Evolutionary conservation across 1,284 basidiomycete species (phyloP).

Genomic region (Waitea zeae): DNA sequence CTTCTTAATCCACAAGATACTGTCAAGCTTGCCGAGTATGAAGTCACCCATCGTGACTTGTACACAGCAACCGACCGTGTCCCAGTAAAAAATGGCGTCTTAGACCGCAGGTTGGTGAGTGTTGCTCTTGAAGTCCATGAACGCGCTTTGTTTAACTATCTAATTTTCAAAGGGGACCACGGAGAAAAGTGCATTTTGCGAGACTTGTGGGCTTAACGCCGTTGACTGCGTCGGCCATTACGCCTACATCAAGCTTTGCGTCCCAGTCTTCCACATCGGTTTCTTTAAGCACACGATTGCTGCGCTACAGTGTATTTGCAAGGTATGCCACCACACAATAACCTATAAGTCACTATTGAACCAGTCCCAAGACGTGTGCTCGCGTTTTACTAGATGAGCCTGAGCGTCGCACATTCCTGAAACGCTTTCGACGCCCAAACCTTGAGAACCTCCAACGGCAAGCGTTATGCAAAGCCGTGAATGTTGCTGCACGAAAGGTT

Average conservation of each 20-base stretch:
- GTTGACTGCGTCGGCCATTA: slow-evolving; percentile 97
- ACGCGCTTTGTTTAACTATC: neutral
- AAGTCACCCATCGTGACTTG: slow-evolving; percentile 81
- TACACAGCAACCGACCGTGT: slow-evolving; percentile 69
- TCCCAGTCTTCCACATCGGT: slow-evolving; percentile 96
- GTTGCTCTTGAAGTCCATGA: slow-evolving; percentile 3
- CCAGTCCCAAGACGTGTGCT: slow-evolving; percentile 63
- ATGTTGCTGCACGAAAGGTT: slow-evolving; percentile 77
- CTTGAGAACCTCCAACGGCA: slow-evolving; percentile 92
- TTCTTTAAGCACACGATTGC: slow-evolving; percentile 94
- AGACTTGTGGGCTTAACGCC: slow-evolving; percentile 86
- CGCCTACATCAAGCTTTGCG: slow-evolving; percentile 89
- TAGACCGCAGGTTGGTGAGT: slow-evolving; percentile 75
- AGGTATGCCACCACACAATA: slow-evolving; percentile 36
- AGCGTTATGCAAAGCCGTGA: slow-evolving; percentile 77
- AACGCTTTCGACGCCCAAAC: slow-evolving; percentile 77
- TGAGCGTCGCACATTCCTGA: slow-evolving; percentile 73
- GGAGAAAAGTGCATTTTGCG: slow-evolving; percentile 84
- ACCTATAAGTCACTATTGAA: no score
- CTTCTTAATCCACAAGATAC: slow-evolving; percentile 85
- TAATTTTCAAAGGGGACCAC: slow-evolving; percentile 76
- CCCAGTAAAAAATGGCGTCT: slow-evolving; percentile 81
- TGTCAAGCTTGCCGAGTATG: slow-evolving; percentile 86
- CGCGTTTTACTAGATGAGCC: slow-evolving; percentile 84
- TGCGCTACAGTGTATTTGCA: slow-evolving; percentile 93